These are phyloP conservation scores for Backusella liffmaniae DNA, from an alignment of 192 early-diverging fungal genomes.

Conservation along the genomic window DNA sequence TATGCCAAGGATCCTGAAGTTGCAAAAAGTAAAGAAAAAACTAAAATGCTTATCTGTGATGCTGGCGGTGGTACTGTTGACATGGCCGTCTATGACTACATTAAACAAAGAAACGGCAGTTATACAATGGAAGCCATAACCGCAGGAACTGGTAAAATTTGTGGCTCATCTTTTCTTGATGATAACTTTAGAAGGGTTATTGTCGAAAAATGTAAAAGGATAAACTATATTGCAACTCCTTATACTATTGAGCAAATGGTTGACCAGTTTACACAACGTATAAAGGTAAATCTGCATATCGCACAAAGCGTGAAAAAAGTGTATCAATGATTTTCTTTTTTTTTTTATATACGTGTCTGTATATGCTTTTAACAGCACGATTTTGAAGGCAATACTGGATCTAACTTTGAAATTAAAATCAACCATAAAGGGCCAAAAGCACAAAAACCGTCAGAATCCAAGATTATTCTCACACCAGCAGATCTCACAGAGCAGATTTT, in stretches of 20 bases:
- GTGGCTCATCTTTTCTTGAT: conserved; percentile 46
- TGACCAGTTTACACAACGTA: background rate
- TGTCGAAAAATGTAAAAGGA: conserved; percentile 12
- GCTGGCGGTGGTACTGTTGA: conserved; percentile 49
- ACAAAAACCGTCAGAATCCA: background rate
- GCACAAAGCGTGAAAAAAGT: background rate
- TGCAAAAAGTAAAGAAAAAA: conserved; percentile 38
- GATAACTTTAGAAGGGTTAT: conserved; percentile 36
- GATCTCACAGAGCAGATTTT: conserved; percentile 45
- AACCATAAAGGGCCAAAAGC: background rate
- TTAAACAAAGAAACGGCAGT: conserved; percentile 6
- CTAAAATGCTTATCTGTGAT: conserved; percentile 43
- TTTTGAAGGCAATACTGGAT: background rate
- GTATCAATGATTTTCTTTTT: background rate
- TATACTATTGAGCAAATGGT: conserved; percentile 20
- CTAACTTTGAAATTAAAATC: background rate
- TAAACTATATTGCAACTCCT: background rate
- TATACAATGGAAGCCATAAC: conserved; percentile 29
- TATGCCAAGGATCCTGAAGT: conserved; percentile 41
- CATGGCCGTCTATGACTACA: conserved; percentile 37
- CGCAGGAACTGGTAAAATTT: conserved; percentile 37
- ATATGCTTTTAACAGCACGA: background rate
- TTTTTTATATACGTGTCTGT: background rate
- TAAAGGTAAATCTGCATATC: background rate
- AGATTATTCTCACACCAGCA: conserved; percentile 27